Evolutionary conservation across 2,329 filamentous ascomycete genomes (phyloP).

Genomic region (Chaetomiaceae sp.): DNA sequence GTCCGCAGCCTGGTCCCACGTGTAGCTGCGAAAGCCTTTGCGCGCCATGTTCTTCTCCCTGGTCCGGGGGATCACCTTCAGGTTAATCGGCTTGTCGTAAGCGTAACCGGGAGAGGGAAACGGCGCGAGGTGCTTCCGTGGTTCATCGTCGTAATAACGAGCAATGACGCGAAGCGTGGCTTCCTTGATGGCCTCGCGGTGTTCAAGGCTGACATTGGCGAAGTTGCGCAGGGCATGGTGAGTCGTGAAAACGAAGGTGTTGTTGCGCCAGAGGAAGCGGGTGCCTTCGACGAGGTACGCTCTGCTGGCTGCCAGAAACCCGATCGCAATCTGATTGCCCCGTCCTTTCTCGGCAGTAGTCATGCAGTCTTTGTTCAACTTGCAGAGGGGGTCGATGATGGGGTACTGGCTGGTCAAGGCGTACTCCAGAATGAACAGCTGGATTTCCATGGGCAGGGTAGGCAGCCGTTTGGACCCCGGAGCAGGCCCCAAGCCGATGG

Average conservation of each 20-base stretch:
- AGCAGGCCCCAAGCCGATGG: not conserved
- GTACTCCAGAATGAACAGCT: conserved; percentile 46
- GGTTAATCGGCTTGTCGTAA: conserved; percentile 30
- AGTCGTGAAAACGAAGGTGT: conserved; percentile 50
- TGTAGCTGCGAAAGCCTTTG: conserved; percentile 49
- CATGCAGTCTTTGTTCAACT: conserved; percentile 37
- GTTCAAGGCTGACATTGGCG: conserved; percentile 36
- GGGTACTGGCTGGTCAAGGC: conserved; percentile 43
- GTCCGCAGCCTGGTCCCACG: conserved; percentile 48
- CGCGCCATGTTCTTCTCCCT: conserved; percentile 42
- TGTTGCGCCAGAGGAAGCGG: conserved; percentile 45
- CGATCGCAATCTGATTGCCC: conserved; percentile 45
- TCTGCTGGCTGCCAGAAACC: conserved; percentile 47
- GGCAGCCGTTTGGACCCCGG: conserved; percentile 27
- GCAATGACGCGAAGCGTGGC: conserved; percentile 49
- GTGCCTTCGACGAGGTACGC: conserved; percentile 45
- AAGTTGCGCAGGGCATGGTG: conserved; percentile 45
- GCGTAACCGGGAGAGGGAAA: conserved; percentile 35
- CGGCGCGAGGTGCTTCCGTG: conserved; percentile 31
- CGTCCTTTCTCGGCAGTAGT: conserved; percentile 38
- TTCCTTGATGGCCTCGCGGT: conserved; percentile 39
- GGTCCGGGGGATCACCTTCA: conserved; percentile 38
- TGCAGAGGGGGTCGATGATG: conserved; percentile 50
- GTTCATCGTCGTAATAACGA: conserved; percentile 49
- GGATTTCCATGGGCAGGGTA: conserved; percentile 46